phyloP scores from a whole-genome alignment of 75 land plant genomes.

The Picea glauca region DNA sequence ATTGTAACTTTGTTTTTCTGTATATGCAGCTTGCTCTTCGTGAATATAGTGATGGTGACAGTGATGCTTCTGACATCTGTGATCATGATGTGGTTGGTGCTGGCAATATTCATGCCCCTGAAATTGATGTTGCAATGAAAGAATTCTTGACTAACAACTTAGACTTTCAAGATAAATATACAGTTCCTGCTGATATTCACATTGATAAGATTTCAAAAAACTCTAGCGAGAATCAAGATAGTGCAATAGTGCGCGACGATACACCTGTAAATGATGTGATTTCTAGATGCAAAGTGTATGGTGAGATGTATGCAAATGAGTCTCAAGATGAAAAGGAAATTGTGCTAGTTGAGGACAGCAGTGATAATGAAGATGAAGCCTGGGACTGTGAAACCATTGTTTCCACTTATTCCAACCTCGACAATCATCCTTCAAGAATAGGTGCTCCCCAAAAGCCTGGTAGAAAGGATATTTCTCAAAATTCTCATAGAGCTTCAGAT shows the following conservation, averaged over 20 bases:
- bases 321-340: slow-evolving; percentile 38
- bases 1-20: too few relatives aligned
- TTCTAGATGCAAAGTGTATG: slow-evolving; percentile 42
- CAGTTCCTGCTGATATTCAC: slow-evolving; percentile 39
- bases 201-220: neutral
- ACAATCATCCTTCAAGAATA: slow-evolving; percentile 95
- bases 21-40: slow-evolving; percentile 49
- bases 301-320: slow-evolving; percentile 44
- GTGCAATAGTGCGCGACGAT: slow-evolving; percentile 5
- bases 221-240: neutral
- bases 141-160: slow-evolving; percentile 36
- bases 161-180: slow-evolving; percentile 44
- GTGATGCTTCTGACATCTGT: slow-evolving; percentile 17
- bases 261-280: slow-evolving; percentile 34
- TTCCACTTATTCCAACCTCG: slow-evolving; percentile 84
- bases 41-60: slow-evolving; percentile 56
- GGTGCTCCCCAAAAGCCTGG: slow-evolving; percentile 48
- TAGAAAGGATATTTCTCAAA: slow-evolving; percentile 36
- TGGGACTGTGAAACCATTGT: slow-evolving; percentile 98
- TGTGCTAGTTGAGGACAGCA: slow-evolving; percentile 48
- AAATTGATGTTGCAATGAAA: slow-evolving; percentile 53
- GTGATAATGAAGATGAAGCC: slow-evolving; percentile 65
- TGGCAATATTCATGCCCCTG: slow-evolving; percentile 44
- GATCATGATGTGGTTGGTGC: slow-evolving; percentile 37
- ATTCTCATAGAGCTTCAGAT: slow-evolving; percentile 15